phyloP scores from a whole-genome alignment of 1,284 basidiomycete species.

The Ceratobasidium theobromae region DNA sequence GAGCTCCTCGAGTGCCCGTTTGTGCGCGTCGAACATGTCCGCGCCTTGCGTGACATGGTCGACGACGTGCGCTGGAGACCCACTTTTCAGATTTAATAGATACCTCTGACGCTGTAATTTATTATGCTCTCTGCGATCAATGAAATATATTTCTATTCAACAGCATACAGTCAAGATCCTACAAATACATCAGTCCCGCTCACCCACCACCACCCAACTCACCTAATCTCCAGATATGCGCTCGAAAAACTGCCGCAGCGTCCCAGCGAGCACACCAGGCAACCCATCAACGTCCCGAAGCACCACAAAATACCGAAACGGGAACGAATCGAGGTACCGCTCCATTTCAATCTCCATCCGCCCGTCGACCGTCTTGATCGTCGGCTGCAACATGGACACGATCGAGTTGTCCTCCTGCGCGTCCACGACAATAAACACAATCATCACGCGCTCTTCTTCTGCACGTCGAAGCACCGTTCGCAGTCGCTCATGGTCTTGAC shows the following conservation, averaged over 20 bases:
- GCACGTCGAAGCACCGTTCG: conserved; percentile 82
- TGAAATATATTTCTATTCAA: not conserved
- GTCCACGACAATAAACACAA: conserved; percentile 96
- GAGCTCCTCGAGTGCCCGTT: conserved; percentile 25
- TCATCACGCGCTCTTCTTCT: conserved; percentile 88
- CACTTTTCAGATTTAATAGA: too few relatives aligned
- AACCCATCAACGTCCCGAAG: conserved; percentile 88
- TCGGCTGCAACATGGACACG: conserved; percentile 89
- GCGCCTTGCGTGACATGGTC: conserved; percentile 17
- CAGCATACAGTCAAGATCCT: not conserved
- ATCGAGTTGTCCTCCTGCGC: conserved; percentile 75
- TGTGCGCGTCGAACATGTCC: conserved; percentile 18
- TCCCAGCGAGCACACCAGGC: conserved; percentile 89
- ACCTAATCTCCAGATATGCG: conserved; percentile 62
- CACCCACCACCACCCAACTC: not conserved
- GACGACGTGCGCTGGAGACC: conserved; percentile 28
- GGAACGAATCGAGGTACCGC: conserved; percentile 94
- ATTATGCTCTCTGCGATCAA: too few relatives aligned
- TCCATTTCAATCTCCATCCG: conserved; percentile 86
- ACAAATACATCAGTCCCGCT: not conserved
- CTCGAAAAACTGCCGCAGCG: conserved; percentile 90
- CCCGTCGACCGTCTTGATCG: conserved; percentile 85
- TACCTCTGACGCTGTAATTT: too few relatives aligned
- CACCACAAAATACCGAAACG: conserved; percentile 97
- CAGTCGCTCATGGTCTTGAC: conserved; percentile 90